Base-by-base conservation (phyloP, 257 asterid species). In the Capsicum rhomboideum region DNA sequence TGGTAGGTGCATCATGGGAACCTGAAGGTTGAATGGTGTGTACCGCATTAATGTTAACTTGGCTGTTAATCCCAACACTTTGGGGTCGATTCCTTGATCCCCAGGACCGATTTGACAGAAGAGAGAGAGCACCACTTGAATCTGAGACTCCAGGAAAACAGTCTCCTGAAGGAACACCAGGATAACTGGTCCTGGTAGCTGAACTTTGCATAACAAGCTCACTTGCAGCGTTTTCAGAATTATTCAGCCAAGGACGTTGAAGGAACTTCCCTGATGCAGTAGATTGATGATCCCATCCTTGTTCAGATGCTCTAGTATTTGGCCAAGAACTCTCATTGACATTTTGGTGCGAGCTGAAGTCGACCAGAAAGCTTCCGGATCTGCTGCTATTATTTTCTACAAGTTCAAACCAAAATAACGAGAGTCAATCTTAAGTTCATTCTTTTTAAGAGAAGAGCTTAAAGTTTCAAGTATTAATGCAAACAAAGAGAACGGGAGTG, bases 21-120 rank as follows among this genome's bases (percentile, higher is more conserved):
- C 84, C 87, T 4, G 94, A 85, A 54, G 97, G 90, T 42, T 90
- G 94, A 82, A 83, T 92, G 69, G 85, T 31, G 82, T 86, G 86
- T 42, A 89, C 14, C 67, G 88, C 90, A 80, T 80, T 59, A 83
- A 88, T 29, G 44, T 83, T 86, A 29, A 88, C 88, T 61, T 85
- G 79, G 64, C 67, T 83, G 85, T 87, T 89, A 9, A 84, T 83
- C 87, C 88, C 97, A 52, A 88, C 92, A 87, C 89, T 89, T 56
- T 86, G 84, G 78, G 93, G 80, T 21, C 84, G 94, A 90, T 83
- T 79, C 87, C 93, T 91, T 67, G 96, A 87, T 87, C 82, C 89
- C 97, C 97, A 95, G 64, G 96, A 91, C 78, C 91, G 97, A 80
- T 87, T 96, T 96, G 99, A 96, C 98, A 93, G 98, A 94, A 96